Evolutionary conservation across 495 filamentous ascomycete species (phyloP), one percentile per base, ranked within the genome.

Genomic region (Penicillium tannophilum): DNA sequence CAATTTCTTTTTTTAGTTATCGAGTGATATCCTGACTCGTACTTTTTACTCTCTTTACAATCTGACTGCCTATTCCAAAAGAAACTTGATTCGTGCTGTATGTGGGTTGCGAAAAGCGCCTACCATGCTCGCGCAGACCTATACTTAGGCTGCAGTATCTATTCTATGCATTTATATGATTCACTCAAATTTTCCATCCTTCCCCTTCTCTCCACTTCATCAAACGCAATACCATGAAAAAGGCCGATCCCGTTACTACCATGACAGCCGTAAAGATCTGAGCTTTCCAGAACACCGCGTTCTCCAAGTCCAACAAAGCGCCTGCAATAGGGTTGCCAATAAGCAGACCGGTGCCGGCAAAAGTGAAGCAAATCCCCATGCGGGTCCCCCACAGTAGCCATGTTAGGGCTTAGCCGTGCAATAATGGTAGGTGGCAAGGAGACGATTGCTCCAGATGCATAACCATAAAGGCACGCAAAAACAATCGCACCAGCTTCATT

Each of bases 281-380:
- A 19, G 52, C 60, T 42, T 51, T 45, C 53, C 58, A 63, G 24
- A 63, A 63, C 16, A 48, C 11, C 1, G n/a, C 41, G 7, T 48
- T 6, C 14, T 54, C 42, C n/a, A 48, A 24, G 16, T 54, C 30
- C 24, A 55, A 14, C 36, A 87, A 78, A 0, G 80, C 78, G 9
- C 85, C 85, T 0, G 81, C 82, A 44, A 88, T 83, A 0, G 87
- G 86, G 7, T 79, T 86, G 0, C 87, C 86, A 56, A 86, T 76
- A 9, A 89, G 69, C 42, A 86, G 61, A 6, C 84, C 83, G 6
- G 84, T 16, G 7, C 76, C 75, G 1, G 74, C 63, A 45, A 79
- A 60, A 0, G 73, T 64, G 54, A 88, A 86, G 11, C 66, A 63
- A 82, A 88, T 86, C 1, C 87, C 86, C 74, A 88, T 79, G 28